Evolutionary conservation across 768 basidiomycete genomes (phyloP), one percentile per base, ranked within the genome.

Genomic region (Leccinellum luteum): DNA sequence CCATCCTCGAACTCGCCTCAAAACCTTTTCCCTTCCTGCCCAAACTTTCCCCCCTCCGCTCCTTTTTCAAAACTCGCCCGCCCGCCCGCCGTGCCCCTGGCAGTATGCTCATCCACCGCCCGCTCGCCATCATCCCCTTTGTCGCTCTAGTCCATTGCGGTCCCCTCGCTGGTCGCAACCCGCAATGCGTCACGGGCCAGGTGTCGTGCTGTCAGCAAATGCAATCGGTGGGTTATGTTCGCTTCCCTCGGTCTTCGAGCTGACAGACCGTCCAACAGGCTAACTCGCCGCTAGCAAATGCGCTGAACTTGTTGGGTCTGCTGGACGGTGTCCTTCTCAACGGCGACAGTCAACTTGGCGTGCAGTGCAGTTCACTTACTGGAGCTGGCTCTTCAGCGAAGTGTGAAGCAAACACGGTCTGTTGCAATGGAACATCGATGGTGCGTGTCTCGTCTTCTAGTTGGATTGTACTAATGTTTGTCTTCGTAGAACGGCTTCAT

Each of bases 91-190:
- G 47, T 14, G 15, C 35, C 47, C 31, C 55, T 44, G 27, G 31
- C 52, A 60, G 1, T 14, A 69, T 69, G 68, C 54, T 62, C 59
- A 48, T 28, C 41, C 44, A 23, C 44, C 38, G 32, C 55, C 13
- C 57, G 7, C 52, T 71, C 53, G 30, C 56, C 55, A 45, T 61
- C 48, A 55, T 62, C 43, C 54, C 58, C 17, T 59, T 72, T 43
- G 59, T 63, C 60, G 58, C 59, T 6, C 48, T 64, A 2, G 66
- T 51, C 28, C 49, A 48, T 13, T 13, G 62, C 58, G 62, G 66
- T 1, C 69, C 69, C 6, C 68, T 70, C 49, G 3, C 49, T 4
- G 55, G 55, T 2, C 67, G 69, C 52, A 70, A 71, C 41, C 66
- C 66, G 32, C 57, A 60, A 41, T 71, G 69, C 45, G 57, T 60